A percentile compares a stretch with the other conserved stretches of the same genome.
Evolutionary conservation across 345 rosid species (phyloP).

Genomic region (Adansonia digitata): DNA sequence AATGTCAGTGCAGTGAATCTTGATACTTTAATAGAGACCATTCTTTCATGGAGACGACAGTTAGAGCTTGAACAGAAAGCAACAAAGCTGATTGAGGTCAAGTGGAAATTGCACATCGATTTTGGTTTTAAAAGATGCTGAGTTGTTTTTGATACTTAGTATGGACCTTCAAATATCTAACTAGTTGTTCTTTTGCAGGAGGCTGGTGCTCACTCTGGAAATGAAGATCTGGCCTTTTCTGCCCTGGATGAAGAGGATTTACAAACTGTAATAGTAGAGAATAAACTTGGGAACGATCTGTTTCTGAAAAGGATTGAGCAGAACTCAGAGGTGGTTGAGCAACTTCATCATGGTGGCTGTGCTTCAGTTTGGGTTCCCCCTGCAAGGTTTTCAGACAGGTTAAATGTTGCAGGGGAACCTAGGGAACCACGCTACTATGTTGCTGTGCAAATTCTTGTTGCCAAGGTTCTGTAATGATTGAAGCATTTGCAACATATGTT

Average conservation of each 20-base stretch:
- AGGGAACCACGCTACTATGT: conserved; percentile 69
- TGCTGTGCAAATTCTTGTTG: conserved; percentile 76
- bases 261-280: conserved; percentile 75
- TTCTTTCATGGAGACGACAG: conserved; percentile 90
- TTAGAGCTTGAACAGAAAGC: conserved; percentile 88
- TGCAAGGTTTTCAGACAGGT: conserved; percentile 81
- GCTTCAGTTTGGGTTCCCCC: conserved; percentile 88
- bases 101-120: not conserved
- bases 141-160: not conserved
- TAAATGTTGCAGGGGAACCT: conserved; percentile 72
- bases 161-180: conserved; percentile 12
- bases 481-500: not conserved
- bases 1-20: conserved; percentile 88
- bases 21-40: conserved; percentile 62
- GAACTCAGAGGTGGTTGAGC: conserved; percentile 48
- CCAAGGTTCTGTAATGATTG: conserved; percentile 53
- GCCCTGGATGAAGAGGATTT: conserved; percentile 97
- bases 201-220: conserved; percentile 35
- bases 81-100: conserved; percentile 64
- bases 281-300: conserved; percentile 83
- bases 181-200: conserved; percentile 41
- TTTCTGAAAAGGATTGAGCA: conserved; percentile 72
- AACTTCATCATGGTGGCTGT: conserved; percentile 49
- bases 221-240: conserved; percentile 58
- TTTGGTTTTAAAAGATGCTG: conserved; percentile 5